Evolutionary conservation across 805 yeast genomes (phyloP).

Genomic region (Ogataea angusta): DNA sequence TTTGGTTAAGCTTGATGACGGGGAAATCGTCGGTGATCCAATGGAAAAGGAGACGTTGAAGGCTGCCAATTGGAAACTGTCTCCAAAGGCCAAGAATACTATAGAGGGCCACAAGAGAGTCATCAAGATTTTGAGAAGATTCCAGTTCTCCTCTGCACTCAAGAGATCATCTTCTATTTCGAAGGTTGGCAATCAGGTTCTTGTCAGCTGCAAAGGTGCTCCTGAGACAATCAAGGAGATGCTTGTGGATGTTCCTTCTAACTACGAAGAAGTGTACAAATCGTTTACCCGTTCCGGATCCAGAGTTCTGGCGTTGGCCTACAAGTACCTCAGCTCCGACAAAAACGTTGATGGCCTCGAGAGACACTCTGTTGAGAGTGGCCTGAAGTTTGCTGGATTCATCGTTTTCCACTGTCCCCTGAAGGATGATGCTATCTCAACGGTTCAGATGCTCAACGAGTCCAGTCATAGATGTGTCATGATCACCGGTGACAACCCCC

Average conservation of each 20-base stretch:
- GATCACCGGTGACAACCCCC: conserved; percentile 99
- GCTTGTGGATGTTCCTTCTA: conserved; percentile 65
- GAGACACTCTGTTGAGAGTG: conserved; percentile 75
- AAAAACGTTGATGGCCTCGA: conserved; percentile 54
- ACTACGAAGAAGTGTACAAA: conserved; percentile 82
- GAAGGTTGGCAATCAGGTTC: conserved; percentile 44
- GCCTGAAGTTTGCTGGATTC: conserved; percentile 82
- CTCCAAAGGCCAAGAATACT: conserved; percentile 58
- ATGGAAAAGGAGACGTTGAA: conserved; percentile 96
- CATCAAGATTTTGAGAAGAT: conserved; percentile 79
- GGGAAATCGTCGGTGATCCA: conserved; percentile 98
- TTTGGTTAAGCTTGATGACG: conserved; percentile 88
- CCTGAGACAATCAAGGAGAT: conserved; percentile 90
- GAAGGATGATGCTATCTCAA: conserved; percentile 87
- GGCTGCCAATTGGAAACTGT: conserved; percentile 83
- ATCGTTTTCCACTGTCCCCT: conserved; percentile 96
- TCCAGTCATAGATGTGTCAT: conserved; percentile 93
- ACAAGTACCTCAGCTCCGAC: conserved; percentile 57
- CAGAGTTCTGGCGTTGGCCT: conserved; percentile 93
- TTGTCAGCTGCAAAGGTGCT: conserved; percentile 95
- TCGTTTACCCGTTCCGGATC: conserved; percentile 93
- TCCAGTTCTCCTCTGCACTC: conserved; percentile 94
- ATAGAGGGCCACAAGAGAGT: conserved; percentile 46
- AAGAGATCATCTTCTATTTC: conserved; percentile 93
- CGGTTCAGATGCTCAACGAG: conserved; percentile 88